These are phyloP conservation scores for Coniferiporia sulphurascens DNA, from an alignment of 1,284 basidiomycete species.

Conservation along the genomic window DNA sequence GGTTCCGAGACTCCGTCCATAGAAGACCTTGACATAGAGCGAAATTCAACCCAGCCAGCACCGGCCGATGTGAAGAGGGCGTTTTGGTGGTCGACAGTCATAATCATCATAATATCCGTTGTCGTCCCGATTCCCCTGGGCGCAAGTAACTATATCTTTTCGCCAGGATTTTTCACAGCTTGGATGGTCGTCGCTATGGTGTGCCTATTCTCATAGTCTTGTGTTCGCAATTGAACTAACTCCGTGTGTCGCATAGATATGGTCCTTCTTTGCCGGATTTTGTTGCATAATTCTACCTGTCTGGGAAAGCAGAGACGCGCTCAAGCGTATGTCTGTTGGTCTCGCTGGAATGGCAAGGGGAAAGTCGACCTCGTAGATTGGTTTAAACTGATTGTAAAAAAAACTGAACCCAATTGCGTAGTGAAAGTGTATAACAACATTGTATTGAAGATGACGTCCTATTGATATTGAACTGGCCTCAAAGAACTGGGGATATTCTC, in stretches of 20 bases:
- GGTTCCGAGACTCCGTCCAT: conserved; percentile 11
- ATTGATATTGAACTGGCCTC: too few relatives aligned
- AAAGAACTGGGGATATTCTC: too few relatives aligned
- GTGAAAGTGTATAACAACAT: too few relatives aligned
- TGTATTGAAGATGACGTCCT: too few relatives aligned
- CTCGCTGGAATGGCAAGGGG: not conserved
- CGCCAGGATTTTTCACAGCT: conserved; percentile 43
- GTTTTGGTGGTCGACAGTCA: conserved; percentile 36
- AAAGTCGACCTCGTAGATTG: not conserved
- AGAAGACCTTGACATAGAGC: conserved; percentile 12
- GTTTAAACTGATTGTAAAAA: not conserved
- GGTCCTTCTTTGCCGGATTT: conserved; percentile 40
- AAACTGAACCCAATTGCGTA: too few relatives aligned
- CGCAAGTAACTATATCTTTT: conserved; percentile 48
- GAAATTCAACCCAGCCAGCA: conserved; percentile 23
- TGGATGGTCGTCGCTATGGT: conserved; percentile 48
- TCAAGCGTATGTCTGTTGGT: conserved; percentile 1
- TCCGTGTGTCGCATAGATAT: conserved; percentile 30
- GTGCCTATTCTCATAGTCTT: conserved; percentile 17
- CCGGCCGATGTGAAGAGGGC: conserved; percentile 37
- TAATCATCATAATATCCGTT: conserved; percentile 35
- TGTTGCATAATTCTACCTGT: conserved; percentile 45
- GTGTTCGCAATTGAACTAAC: not conserved
- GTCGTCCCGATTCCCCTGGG: conserved; percentile 44
- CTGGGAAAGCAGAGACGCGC: conserved; percentile 31